Evolutionary conservation across 2,329 filamentous ascomycete species (phyloP), one percentile per base, ranked within the genome.

Genomic region (Colletotrichum eremochloae): DNA sequence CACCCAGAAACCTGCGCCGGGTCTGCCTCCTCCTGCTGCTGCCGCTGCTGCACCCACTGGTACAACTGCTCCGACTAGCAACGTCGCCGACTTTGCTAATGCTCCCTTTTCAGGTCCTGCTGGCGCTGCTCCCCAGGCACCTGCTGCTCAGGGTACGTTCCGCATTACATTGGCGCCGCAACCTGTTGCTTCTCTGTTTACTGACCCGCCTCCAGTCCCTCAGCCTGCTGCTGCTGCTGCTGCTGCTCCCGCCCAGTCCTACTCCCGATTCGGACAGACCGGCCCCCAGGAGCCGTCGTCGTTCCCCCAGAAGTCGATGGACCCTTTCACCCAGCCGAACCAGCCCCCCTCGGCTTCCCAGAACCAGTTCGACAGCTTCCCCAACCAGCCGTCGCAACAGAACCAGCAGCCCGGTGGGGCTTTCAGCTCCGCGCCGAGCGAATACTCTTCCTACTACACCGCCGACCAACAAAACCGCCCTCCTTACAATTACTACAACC

Each of bases 371-470:
- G 92, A 94, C 81, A 82, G 84, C 81, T 88, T 89, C 81, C 83
- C 86, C 48, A 82, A 84, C 46, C 90, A 91, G 78, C 88, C 90
- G 75, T 85, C 90, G 9, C 86, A 85, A 72, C 86, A 89, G 44
- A 84, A 81, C 55, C 88, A 88, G 68, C 89, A 90, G 76, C 88
- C 89, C 74, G 89, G 88, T 77, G 91, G 88, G 61, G 88, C 88
- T 42, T 93, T 93, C 82, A 94, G 91, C 77, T 93, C 93, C 65
- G 92, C 91, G 29, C 92, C 92, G 18, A 90, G 87, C 80, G 94
- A 97, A 75, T 97, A 94, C 82, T 92, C 93, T 29, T 92, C 92
- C 7, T 97, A 97, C 84, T 97, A 97, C 81, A 94, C 93, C 4
- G 89, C 92, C 46, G 94, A 94, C 75, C 90, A 86, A 76, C 91